Percentiles rank a stretch among this genome's conserved stretches.
These are phyloP conservation scores for Miscanthus lutarioriparius DNA, from an alignment of 176 grass and related monocot genomes.

Conservation along the genomic window DNA sequence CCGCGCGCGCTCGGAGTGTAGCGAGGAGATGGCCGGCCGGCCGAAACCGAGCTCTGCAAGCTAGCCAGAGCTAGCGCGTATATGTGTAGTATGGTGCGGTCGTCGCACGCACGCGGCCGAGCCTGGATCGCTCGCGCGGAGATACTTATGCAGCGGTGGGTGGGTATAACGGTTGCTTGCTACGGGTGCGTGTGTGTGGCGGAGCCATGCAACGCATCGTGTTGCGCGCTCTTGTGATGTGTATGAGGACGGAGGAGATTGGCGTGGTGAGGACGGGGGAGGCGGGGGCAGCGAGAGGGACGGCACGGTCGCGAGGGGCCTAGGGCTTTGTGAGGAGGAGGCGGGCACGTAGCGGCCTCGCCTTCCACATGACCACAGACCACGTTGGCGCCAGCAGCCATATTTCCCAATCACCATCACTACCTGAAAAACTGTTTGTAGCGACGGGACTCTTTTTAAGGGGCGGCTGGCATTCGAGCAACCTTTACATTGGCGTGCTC, in stretches of 20 bases:
- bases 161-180: not conserved
- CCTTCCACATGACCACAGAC: slow-evolving; percentile 44
- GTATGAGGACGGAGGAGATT: not conserved
- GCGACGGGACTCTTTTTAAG: too few species aligned
- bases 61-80: too few species aligned
- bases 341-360: slow-evolving; percentile 57
- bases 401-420: not conserved
- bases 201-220: slow-evolving; percentile 13
- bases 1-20: not conserved
- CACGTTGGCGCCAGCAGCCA: not conserved
- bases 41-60: not conserved
- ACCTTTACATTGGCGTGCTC: too few species aligned
- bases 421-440: too few species aligned
- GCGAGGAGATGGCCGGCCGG: not conserved
- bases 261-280: not conserved
- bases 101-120: not conserved
- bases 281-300: slow-evolving; percentile 48
- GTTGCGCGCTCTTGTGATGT: not conserved
- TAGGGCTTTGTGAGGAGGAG: slow-evolving; percentile 41
- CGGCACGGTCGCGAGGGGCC: slow-evolving; percentile 4
- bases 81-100: not conserved
- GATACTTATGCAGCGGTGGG: slow-evolving; percentile 40
- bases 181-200: slow-evolving; percentile 16
- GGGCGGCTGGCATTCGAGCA: too few species aligned
- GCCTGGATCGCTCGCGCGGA: not conserved